phyloP scores from a whole-genome alignment of 805 yeast genomes.

The Cyberlindnera bimundalis region DNA sequence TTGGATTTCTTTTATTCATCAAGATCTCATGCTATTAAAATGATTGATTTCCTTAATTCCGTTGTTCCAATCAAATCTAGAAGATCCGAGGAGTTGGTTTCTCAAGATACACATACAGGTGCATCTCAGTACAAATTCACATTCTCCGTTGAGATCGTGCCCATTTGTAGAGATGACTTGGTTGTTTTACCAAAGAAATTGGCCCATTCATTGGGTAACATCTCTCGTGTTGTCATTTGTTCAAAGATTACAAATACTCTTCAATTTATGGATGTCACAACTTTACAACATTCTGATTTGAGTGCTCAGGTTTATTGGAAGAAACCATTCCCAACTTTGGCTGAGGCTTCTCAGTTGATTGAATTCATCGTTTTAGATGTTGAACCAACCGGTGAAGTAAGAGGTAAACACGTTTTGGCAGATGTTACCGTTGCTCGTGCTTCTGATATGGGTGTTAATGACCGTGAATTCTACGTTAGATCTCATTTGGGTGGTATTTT shows the following conservation, averaged over 20 bases:
- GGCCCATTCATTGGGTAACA: constrained; percentile 80
- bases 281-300: constrained; percentile 76
- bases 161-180: constrained; percentile 94
- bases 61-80: constrained; percentile 83
- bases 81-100: constrained; percentile 86
- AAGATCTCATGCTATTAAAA: constrained; percentile 87
- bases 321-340: constrained; percentile 69
- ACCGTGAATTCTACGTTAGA: constrained; percentile 75
- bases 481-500: constrained; percentile 91
- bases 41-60: constrained; percentile 83
- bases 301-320: constrained; percentile 76
- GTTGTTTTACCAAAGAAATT: constrained; percentile 86
- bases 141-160: constrained; percentile 89
- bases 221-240: constrained; percentile 79
- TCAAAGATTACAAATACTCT: constrained; percentile 76
- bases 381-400: constrained; percentile 81
- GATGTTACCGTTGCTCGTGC: constrained; percentile 91
- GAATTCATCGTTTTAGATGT: constrained; percentile 92
- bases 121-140: constrained; percentile 85
- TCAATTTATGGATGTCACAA: constrained; percentile 83
- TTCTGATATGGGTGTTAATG: constrained; percentile 82
- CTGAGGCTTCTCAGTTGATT: constrained; percentile 69
- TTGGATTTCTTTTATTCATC: constrained; percentile 89
- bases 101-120: constrained; percentile 91
- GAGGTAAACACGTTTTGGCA: constrained; percentile 78